Evolutionary conservation across 495 filamentous ascomycete species (phyloP).

Genomic region (Amorphotheca resinae): DNA sequence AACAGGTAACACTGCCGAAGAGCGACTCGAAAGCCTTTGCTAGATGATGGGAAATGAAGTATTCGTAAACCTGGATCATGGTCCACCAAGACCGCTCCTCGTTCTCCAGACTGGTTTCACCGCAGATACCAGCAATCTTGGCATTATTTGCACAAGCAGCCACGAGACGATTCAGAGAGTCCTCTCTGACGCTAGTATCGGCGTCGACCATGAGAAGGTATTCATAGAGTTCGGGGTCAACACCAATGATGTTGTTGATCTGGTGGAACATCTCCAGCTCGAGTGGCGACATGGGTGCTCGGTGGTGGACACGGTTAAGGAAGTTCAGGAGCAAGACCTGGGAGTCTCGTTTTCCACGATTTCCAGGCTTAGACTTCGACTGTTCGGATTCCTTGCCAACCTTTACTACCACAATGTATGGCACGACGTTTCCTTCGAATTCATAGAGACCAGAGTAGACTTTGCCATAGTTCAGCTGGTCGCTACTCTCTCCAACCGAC

Average conservation of each 20-base stretch:
- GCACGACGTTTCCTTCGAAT: conserved; percentile 93
- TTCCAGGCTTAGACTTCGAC: conserved; percentile 82
- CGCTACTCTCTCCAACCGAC: conserved; percentile 76
- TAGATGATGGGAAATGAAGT: conserved; percentile 92
- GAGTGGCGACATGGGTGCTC: conserved; percentile 82
- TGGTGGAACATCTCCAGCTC: conserved; percentile 98
- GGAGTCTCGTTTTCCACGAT: conserved; percentile 95
- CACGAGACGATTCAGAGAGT: conserved; percentile 84
- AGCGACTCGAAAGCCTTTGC: conserved; percentile 91
- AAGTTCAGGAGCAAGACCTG: conserved; percentile 79
- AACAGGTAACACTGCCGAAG: conserved; percentile 91
- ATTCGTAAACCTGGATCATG: conserved; percentile 99
- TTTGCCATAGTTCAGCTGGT: conserved; percentile 96
- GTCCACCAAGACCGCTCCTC: conserved; percentile 94
- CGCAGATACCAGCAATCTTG: conserved; percentile 94
- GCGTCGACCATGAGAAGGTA: conserved; percentile 97
- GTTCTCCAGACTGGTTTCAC: conserved; percentile 92
- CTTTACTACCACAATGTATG: conserved; percentile 92
- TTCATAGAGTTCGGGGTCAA: conserved; percentile 94
- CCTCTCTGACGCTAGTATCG: conserved; percentile 88
- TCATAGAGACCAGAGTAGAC: conserved; percentile 98
- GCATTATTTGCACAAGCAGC: conserved; percentile 88
- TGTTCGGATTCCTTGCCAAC: conserved; percentile 95
- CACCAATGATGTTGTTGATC: conserved; percentile 97
- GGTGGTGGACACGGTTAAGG: conserved; percentile 94